Evolutionary conservation across 1,284 basidiomycete species (phyloP).

Genomic region (Malassezia restricta): DNA sequence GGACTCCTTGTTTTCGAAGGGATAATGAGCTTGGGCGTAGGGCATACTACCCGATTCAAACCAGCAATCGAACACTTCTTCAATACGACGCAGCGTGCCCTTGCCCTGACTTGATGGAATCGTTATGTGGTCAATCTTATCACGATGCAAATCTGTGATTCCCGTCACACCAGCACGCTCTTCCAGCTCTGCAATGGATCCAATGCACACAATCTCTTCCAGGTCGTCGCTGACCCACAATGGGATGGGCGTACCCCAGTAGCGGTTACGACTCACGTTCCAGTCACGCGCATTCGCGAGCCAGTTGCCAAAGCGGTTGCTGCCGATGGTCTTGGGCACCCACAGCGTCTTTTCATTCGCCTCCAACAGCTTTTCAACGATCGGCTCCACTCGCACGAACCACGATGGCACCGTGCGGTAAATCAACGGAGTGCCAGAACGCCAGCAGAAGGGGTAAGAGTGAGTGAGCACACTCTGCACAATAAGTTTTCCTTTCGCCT

Average conservation of each 20-base stretch:
- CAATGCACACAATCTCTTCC: slow-evolving; percentile 80
- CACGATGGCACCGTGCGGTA: slow-evolving; percentile 92
- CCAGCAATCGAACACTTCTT: slow-evolving; percentile 99
- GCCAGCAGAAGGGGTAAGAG: slow-evolving; percentile 90
- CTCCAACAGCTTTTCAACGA: slow-evolving; percentile 70
- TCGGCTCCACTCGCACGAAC: slow-evolving; percentile 81
- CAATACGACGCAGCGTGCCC: slow-evolving; percentile 71
- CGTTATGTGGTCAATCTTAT: slow-evolving; percentile 88
- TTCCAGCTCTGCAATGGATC: slow-evolving; percentile 80
- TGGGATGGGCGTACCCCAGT: slow-evolving; percentile 97
- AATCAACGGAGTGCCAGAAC: slow-evolving; percentile 86
- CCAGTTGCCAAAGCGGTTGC: slow-evolving; percentile 93
- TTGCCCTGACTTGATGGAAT: slow-evolving; percentile 87
- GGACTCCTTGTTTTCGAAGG: slow-evolving; percentile 87
- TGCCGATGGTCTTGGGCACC: slow-evolving; percentile 83
- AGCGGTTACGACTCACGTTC: slow-evolving; percentile 97
- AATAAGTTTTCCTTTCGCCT: slow-evolving; percentile 74
- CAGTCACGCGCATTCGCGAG: slow-evolving; percentile 92
- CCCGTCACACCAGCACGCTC: slow-evolving; percentile 69
- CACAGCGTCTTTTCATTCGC: slow-evolving; percentile 87
- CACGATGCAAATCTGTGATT: slow-evolving; percentile 85
- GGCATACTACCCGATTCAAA: slow-evolving; percentile 99
- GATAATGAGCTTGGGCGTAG: slow-evolving; percentile 93
- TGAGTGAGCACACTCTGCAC: slow-evolving; percentile 77
- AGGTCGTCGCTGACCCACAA: slow-evolving; percentile 89